These are phyloP conservation scores for Backusella liffmaniae DNA, from an alignment of 192 early-diverging fungal genomes.

Conservation along the genomic window DNA sequence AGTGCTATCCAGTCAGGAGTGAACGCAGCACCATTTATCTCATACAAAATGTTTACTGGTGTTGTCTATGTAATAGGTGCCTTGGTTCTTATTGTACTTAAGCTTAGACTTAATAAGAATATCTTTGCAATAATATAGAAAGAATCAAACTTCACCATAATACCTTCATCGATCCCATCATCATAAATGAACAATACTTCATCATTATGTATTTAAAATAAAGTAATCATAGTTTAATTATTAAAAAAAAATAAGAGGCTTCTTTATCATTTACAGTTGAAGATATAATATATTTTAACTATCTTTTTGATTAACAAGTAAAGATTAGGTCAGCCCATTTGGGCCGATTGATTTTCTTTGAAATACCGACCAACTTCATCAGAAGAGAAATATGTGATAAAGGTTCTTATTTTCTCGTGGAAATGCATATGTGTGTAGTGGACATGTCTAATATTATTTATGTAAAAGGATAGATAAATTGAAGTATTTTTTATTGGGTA, in stretches of 20 bases:
- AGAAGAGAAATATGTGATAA: no score
- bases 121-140: slow-evolving; percentile 19
- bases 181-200: neutral
- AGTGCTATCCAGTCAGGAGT: slow-evolving; percentile 33
- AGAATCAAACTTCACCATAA: neutral
- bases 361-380: no score
- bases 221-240: no score
- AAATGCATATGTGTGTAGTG: no score
- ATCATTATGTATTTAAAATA: no score
- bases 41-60: slow-evolving; percentile 44
- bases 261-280: neutral
- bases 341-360: no score
- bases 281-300: neutral
- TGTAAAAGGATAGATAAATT: no score
- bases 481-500: no score
- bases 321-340: no score
- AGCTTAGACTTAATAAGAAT: slow-evolving; percentile 17
- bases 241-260: no score
- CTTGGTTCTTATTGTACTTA: slow-evolving; percentile 10
- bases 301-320: neutral
- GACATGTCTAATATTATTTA: no score
- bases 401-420: no score
- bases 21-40: slow-evolving; percentile 24
- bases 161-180: neutral
- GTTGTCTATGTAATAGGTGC: slow-evolving; percentile 10